Evolutionary conservation across 805 yeast genomes (phyloP).

Genomic region (Ogataea pilisensis): DNA sequence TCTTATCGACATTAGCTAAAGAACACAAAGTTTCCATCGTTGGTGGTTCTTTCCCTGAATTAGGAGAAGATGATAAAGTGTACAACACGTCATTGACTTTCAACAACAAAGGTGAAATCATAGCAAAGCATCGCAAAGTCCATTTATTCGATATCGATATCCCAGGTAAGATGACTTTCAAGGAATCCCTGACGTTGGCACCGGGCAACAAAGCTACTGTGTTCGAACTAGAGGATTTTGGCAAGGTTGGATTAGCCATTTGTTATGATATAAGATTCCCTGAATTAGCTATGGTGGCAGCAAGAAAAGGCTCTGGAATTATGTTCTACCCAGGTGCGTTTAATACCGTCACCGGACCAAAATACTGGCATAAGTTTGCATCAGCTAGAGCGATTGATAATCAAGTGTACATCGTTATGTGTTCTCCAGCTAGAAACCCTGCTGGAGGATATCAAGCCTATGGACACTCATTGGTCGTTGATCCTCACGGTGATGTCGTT

Average conservation of each 20-base stretch:
- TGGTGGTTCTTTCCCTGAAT: constrained; percentile 93
- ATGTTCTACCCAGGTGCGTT: constrained; percentile 84
- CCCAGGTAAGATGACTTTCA: constrained; percentile 85
- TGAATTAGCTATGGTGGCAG: constrained; percentile 67
- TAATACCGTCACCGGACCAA: constrained; percentile 79
- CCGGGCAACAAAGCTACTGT: constrained; percentile 85
- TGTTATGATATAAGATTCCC: constrained; percentile 83
- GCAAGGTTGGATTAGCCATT: constrained; percentile 79
- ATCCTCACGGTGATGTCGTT: constrained; percentile 56
- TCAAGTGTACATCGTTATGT: constrained; percentile 66
- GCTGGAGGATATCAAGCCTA: constrained; percentile 56
- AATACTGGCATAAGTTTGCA: constrained; percentile 78
- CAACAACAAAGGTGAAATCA: constrained; percentile 63
- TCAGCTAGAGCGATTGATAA: constrained; percentile 73
- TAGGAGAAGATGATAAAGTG: constrained; percentile 50
- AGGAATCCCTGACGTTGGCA: constrained; percentile 70
- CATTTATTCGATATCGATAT: constrained; percentile 92
- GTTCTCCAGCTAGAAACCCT: constrained; percentile 83
- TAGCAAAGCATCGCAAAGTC: constrained; percentile 86
- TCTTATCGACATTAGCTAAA: constrained; percentile 64
- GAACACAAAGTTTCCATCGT: constrained; percentile 59
- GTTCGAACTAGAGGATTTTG: constrained; percentile 57
- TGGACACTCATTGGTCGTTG: constrained; percentile 63
- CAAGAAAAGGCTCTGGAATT: constrained; percentile 64
- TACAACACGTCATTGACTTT: constrained; percentile 77